Conservation (phyloP, 768 basidiomycete genomes). For the Rossbeevera mucosa region DNA sequence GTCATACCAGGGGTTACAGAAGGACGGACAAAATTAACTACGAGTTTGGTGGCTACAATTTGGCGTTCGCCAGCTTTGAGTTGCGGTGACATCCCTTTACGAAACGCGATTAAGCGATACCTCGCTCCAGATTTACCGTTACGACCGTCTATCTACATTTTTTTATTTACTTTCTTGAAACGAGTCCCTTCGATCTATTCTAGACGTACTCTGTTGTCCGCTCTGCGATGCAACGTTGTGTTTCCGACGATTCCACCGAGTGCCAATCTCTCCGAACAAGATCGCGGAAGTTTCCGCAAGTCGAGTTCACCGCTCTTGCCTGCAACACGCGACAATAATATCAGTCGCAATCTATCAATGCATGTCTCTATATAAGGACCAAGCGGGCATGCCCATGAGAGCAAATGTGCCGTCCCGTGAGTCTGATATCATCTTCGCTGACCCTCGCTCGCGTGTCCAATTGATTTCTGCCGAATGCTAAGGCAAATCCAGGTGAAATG, state of each 20-base stretch:
- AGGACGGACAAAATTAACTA: constrained; percentile 98
- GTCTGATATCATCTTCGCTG: constrained; percentile 12
- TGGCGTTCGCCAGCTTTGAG: constrained; percentile 88
- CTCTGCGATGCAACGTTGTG: constrained; percentile 21
- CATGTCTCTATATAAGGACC: constrained; percentile 6
- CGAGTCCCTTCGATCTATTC: constrained; percentile 6
- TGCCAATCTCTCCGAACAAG: not conserved
- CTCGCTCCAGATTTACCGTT: constrained; percentile 19
- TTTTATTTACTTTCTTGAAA: constrained; percentile 14
- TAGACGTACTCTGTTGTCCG: constrained; percentile 15
- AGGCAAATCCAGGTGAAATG: constrained; percentile 10
- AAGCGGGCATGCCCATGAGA: constrained; percentile 14
- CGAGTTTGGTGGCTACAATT: constrained; percentile 89
- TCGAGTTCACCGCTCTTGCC: not conserved
- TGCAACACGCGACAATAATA: constrained; percentile 7
- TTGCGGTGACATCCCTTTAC: constrained; percentile 30
- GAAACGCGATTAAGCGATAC: constrained; percentile 13
- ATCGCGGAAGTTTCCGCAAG: not conserved
- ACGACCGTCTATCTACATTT: constrained; percentile 10
- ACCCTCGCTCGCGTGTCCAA: constrained; percentile 12
- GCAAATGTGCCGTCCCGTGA: constrained; percentile 14
- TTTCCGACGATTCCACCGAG: not conserved
- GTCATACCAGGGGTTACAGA: constrained; percentile 47
- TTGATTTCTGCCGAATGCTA: constrained; percentile 2
- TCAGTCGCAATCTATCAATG: constrained; percentile 16